These are phyloP conservation scores for Saturnispora diversa DNA, from an alignment of 805 yeast genomes.

Conservation along the genomic window DNA sequence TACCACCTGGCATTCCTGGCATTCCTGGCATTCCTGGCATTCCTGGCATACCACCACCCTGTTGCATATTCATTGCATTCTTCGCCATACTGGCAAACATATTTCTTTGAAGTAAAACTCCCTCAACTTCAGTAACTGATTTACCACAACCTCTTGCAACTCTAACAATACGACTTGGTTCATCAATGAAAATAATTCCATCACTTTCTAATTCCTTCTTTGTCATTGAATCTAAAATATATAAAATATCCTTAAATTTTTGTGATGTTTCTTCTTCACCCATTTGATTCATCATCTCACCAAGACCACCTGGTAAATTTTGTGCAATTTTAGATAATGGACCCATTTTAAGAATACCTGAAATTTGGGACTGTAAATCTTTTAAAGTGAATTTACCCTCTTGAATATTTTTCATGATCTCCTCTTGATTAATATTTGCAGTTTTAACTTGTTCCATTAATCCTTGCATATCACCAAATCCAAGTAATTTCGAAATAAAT, in stretches of 20 bases:
- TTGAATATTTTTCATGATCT: conserved; percentile 83
- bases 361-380: conserved; percentile 92
- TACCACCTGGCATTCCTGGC: conserved; percentile 10
- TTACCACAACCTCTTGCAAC: conserved; percentile 96
- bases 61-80: conserved; percentile 46
- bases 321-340: conserved; percentile 89
- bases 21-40: conserved; percentile 1
- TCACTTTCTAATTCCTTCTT: conserved; percentile 83
- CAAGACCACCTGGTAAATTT: conserved; percentile 90
- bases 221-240: conserved; percentile 93
- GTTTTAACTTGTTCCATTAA: conserved; percentile 90
- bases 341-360: conserved; percentile 93
- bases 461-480: conserved; percentile 93
- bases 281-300: conserved; percentile 73
- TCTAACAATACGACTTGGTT: conserved; percentile 80
- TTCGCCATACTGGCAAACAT: conserved; percentile 94
- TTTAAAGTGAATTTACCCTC: conserved; percentile 90
- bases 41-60: conserved; percentile 45
- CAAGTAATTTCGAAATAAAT: conserved; percentile 84
- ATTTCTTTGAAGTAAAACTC: conserved; percentile 81
- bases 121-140: conserved; percentile 84
- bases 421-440: conserved; percentile 79
- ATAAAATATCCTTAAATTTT: conserved; percentile 79
- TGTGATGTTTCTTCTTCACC: conserved; percentile 90
- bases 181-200: conserved; percentile 67